Percentiles rank a stretch among this genome's conserved stretches.
Evolutionary conservation across 306 rosid genomes (phyloP).

Genomic region (Prunus fruticosa): DNA sequence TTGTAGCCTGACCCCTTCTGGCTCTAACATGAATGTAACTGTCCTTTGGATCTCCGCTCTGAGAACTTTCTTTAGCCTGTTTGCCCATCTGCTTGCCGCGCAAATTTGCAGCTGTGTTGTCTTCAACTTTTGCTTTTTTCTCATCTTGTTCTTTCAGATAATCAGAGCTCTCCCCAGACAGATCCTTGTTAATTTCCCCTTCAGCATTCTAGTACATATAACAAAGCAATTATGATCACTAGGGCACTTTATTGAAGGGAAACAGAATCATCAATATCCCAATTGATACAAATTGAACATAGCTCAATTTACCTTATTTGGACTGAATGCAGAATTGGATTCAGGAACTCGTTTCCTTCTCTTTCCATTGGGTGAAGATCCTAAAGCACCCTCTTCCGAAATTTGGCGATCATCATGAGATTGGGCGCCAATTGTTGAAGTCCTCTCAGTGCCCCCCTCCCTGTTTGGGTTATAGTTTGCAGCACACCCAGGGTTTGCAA

Average conservation of each 20-base stretch:
- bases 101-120: constrained; percentile 43
- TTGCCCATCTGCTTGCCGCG: constrained; percentile 59
- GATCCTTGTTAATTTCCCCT: constrained; percentile 50
- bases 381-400: constrained; percentile 50
- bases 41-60: constrained; percentile 70
- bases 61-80: constrained; percentile 67
- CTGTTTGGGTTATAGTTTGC: constrained; percentile 47
- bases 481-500: constrained; percentile 47
- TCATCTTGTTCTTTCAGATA: constrained; percentile 58
- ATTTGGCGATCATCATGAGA: constrained; percentile 48
- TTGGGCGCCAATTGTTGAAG: constrained; percentile 42
- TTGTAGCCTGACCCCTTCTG: constrained; percentile 98
- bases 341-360: constrained; percentile 68
- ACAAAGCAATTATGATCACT: constrained; percentile 30
- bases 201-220: constrained; percentile 56
- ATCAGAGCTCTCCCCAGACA: constrained; percentile 57
- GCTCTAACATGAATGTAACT: constrained; percentile 97
- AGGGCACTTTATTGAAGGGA: constrained; percentile 16
- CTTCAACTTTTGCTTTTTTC: constrained; percentile 60
- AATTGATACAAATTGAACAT: not conserved
- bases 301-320: constrained; percentile 59
- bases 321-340: constrained; percentile 50
- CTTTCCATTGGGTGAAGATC: constrained; percentile 60
- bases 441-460: constrained; percentile 43
- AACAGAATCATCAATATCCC: constrained; percentile 16